These are phyloP conservation scores for Didymosphaeria variabile DNA, from an alignment of 2,329 filamentous ascomycete species.

Conservation along the genomic window DNA sequence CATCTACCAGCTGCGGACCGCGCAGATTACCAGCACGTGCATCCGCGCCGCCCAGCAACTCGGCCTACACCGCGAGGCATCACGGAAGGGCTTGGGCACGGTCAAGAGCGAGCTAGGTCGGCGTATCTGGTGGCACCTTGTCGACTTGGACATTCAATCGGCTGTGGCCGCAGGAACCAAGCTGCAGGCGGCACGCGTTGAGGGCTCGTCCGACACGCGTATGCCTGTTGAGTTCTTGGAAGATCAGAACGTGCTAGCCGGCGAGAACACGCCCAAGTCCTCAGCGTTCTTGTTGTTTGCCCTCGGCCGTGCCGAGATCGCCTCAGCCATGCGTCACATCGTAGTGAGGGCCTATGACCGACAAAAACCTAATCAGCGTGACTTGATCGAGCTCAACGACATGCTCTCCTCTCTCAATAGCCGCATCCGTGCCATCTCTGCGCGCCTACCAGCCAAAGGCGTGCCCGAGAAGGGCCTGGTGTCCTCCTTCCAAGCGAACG, in stretches of 20 bases:
- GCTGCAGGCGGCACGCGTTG: background rate
- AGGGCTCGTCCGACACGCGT: background rate
- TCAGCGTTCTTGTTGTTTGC: background rate
- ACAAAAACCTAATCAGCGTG: background rate
- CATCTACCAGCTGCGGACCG: background rate
- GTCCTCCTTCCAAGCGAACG: background rate
- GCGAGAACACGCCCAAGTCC: background rate
- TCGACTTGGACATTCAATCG: background rate
- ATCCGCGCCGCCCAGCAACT: background rate
- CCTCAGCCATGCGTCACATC: background rate
- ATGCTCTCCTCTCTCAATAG: background rate
- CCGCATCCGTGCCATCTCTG: background rate
- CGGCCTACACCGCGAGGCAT: background rate
- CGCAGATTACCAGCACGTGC: background rate
- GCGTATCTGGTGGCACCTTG: background rate
- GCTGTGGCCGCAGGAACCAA: background rate
- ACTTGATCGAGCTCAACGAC: background rate
- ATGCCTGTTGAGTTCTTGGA: background rate
- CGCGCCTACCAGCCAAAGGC: background rate
- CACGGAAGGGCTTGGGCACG: background rate
- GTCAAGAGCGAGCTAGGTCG: background rate
- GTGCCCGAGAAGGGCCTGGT: background rate
- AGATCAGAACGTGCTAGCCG: background rate
- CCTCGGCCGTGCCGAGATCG: background rate
- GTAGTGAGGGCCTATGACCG: background rate